phyloP scores from a whole-genome alignment of 306 rosid genomes.

The Betula pendula region DNA sequence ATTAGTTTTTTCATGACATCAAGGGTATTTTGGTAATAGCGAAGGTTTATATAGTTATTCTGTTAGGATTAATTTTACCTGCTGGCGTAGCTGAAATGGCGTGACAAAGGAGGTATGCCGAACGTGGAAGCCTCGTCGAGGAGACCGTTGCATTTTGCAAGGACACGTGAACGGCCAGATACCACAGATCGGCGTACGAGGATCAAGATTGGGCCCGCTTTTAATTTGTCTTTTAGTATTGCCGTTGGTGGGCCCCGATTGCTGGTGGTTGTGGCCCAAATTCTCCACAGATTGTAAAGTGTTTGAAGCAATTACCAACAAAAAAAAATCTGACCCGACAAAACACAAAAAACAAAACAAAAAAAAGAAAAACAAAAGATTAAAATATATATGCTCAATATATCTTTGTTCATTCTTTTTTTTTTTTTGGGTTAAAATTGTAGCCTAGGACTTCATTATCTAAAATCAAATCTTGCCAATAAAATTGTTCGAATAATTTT shows the following conservation, averaged over 20 bases:
- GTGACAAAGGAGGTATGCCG: background rate
- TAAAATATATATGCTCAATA: no score
- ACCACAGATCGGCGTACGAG: background rate
- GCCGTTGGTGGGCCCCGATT: background rate
- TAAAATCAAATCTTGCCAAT: no score
- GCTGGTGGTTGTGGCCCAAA: background rate
- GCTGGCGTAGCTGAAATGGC: background rate
- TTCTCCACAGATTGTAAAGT: background rate
- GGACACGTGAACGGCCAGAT: background rate
- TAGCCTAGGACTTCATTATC: no score
- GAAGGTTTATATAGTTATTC: background rate
- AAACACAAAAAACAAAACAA: background rate
- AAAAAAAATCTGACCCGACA: background rate
- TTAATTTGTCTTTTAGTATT: background rate
- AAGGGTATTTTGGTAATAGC: background rate
- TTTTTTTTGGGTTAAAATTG: no score
- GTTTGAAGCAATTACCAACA: background rate
- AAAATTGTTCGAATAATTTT: no score
- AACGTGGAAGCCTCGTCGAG: background rate
- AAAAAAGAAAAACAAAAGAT: background rate
- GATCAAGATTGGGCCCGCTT: background rate
- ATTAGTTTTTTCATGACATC: no score
- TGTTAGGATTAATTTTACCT: background rate
- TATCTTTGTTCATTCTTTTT: no score
- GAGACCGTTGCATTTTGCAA: background rate